phyloP scores from a whole-genome alignment of 495 filamentous ascomycete genomes.

The Daldinia caldariorum region DNA sequence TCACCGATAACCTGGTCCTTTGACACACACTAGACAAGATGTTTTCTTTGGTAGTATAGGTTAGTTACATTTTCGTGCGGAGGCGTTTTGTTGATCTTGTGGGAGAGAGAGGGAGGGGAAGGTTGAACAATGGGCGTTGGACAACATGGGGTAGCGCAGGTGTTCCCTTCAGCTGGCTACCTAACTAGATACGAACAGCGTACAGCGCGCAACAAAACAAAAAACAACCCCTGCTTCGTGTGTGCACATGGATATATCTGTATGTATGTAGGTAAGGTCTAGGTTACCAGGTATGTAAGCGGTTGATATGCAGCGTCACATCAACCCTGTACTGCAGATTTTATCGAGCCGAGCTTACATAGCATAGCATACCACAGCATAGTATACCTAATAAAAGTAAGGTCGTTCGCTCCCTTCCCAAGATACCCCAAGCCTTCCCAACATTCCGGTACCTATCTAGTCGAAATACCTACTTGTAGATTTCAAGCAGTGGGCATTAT shows the following conservation, averaged over 20 bases:
- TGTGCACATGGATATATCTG: background rate
- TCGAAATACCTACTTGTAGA: background rate
- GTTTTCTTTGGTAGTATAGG: background rate
- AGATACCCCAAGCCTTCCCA: background rate
- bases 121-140: background rate
- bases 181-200: no score
- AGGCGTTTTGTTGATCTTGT: background rate
- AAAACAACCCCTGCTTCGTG: background rate
- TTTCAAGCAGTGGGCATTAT: background rate
- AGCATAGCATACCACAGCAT: no score
- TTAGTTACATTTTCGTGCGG: background rate
- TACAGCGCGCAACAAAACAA: background rate
- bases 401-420: background rate
- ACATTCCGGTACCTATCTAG: background rate
- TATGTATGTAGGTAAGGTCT: constrained; percentile 1
- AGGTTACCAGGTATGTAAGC: background rate
- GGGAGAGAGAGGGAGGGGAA: background rate
- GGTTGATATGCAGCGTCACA: constrained; percentile 38
- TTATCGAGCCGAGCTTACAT: constrained; percentile 13
- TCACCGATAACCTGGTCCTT: constrained; percentile 1
- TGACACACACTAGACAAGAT: constrained; percentile 1
- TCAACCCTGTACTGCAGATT: constrained; percentile 27
- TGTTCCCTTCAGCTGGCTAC: constrained; percentile 8
- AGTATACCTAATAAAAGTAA: constrained; percentile 5
- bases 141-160: background rate